Evolutionary conservation across 2,329 filamentous ascomycete genomes (phyloP).

Genomic region (Colletotrichum lindemuthianum): DNA sequence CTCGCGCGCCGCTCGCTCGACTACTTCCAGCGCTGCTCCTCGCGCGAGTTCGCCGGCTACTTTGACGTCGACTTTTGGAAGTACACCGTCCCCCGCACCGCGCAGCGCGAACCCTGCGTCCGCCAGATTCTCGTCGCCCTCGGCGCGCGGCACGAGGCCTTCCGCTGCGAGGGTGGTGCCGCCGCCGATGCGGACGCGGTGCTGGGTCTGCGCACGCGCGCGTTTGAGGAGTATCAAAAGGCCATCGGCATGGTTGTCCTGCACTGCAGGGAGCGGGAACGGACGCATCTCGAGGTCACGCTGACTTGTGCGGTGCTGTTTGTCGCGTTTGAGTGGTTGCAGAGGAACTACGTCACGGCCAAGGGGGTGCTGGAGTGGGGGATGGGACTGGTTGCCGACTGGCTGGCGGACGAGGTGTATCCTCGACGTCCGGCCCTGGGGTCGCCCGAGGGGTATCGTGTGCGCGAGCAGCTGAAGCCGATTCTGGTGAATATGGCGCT

Average conservation of each 20-base stretch:
- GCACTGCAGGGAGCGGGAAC: slow-evolving; percentile 2
- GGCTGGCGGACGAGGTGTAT: slow-evolving; percentile 21
- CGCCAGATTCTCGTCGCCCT: slow-evolving; percentile 28
- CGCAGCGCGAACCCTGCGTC: slow-evolving; percentile 18
- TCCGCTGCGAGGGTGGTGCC: neutral
- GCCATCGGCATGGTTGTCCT: slow-evolving; percentile 7
- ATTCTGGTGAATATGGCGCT: slow-evolving; percentile 16
- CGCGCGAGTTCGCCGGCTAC: slow-evolving; percentile 18
- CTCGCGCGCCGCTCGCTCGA: slow-evolving; percentile 1
- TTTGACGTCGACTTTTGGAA: slow-evolving; percentile 25
- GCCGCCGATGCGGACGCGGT: neutral
- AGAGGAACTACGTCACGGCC: slow-evolving; percentile 7
- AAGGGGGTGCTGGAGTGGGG: slow-evolving; percentile 11
- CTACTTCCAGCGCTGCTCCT: slow-evolving; percentile 14
- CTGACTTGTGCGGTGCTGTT: slow-evolving; percentile 25
- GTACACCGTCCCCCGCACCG: slow-evolving; percentile 15
- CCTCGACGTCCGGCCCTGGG: slow-evolving; percentile 7
- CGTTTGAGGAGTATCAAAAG: slow-evolving; percentile 15
- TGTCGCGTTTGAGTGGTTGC: slow-evolving; percentile 30
- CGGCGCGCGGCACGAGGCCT: slow-evolving; percentile 23
- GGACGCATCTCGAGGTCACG: slow-evolving; percentile 27
- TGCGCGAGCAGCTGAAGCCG: slow-evolving; percentile 11
- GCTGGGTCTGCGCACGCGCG: slow-evolving; percentile 6
- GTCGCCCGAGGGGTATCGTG: slow-evolving; percentile 23
- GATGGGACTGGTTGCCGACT: slow-evolving; percentile 24